Base-by-base conservation (phyloP, 441 rosid species). In the Erysimum pusillum region DNA sequence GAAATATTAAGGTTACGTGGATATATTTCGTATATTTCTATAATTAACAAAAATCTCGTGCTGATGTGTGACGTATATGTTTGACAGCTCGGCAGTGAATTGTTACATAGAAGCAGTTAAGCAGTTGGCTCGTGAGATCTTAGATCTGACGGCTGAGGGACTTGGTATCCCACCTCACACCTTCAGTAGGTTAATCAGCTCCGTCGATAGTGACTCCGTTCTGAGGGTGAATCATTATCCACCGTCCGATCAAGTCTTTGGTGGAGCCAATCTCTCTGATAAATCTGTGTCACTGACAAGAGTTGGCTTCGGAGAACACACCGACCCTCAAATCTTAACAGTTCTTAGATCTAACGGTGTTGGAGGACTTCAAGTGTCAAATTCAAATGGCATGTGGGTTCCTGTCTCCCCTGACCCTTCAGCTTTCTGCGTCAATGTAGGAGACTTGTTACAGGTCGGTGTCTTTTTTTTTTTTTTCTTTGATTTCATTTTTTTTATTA, bases 241-340 rank as follows among this genome's bases (percentile, higher is more conserved):
- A 38, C 81, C 87, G 76, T 46, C 18, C 52, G 39, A 79, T 75
- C 57, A 52, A 28, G 69, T 39, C 10, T 38, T 17, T 0, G n/a
- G 63, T 61, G 74, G 68, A 34, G 57, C 68, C 28, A 56, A n/a
- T 25, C 59, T 61, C 18, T 75, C 68, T 74, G 67, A 80, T 54
- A 73, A 73, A 58, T 71, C 77, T 49, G 48, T 74, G 54, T 74
- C 86, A 72, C 59, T 62, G 63, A 62, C 69, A 6, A 79, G 39
- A 17, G 86, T 90, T 57, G 99, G 99, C 32, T 83, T 94, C 25
- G 99, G 99, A 51, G 99, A 89, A 80, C 98, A 94, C 78, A 80
- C 97, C 20, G 99, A 94, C 90, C 99, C 99, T 79, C 99, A 94
- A 88, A 91, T 94, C 73, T 61, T 94, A 63, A 94, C 99, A 74